Conservation (phyloP, 129 eudicot genomes). For the Deinandra increscens region DNA sequence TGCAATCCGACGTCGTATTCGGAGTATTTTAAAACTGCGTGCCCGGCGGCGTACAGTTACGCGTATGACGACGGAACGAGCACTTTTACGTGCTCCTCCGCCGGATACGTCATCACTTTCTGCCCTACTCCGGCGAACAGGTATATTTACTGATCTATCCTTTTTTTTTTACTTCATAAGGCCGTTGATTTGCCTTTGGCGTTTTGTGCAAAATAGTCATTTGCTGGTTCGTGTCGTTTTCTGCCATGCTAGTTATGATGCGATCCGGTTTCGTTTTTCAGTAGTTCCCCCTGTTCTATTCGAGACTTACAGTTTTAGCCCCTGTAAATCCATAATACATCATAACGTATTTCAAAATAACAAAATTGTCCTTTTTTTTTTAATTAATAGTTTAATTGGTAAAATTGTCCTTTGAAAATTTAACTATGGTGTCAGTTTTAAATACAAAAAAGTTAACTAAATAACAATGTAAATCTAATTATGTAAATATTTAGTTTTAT, state of each 20-base stretch:
- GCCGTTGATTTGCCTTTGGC: not conserved
- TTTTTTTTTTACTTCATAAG: not conserved
- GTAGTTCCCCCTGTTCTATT: no score
- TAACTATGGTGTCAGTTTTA: no score
- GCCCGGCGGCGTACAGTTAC: slow-evolving; percentile 81
- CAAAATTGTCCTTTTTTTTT: no score
- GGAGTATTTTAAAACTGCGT: slow-evolving; percentile 62
- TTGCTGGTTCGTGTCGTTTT: slow-evolving; percentile 15
- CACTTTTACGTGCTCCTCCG: slow-evolving; percentile 68
- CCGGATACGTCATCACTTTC: slow-evolving; percentile 64
- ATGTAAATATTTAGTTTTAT: no score
- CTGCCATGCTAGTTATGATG: not conserved
- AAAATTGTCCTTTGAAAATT: no score
- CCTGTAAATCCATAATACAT: no score
- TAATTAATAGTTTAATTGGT: no score
- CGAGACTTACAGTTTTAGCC: no score
- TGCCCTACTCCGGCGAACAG: slow-evolving; percentile 50
- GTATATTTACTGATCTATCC: slow-evolving; percentile 21
- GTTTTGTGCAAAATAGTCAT: slow-evolving; percentile 3
- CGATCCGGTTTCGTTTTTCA: no score
- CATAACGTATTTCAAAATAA: no score
- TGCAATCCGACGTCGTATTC: slow-evolving; percentile 73
- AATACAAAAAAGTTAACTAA: no score
- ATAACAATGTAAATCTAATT: no score
- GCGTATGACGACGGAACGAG: slow-evolving; percentile 81